Conservation (phyloP, 257 asterid species). For the Avicennia marina region DNA sequence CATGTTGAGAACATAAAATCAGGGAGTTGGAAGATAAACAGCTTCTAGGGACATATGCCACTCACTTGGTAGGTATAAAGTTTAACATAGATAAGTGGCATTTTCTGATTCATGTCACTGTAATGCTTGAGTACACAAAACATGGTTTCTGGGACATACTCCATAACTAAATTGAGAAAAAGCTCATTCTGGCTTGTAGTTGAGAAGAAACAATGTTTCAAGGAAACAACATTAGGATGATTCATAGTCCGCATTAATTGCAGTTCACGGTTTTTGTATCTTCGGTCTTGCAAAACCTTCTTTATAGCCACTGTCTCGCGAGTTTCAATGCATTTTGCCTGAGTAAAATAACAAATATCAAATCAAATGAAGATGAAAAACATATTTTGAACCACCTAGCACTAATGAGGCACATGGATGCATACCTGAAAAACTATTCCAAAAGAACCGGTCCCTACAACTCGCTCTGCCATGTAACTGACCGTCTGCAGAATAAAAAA, state of each 20-base stretch:
- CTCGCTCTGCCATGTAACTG: constrained; percentile 76
- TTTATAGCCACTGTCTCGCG: constrained; percentile 95
- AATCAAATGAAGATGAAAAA: background rate
- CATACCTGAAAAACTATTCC: constrained; percentile 71
- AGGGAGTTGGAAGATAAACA: no score
- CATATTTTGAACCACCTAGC: background rate
- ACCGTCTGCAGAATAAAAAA: constrained; percentile 43
- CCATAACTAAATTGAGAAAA: constrained; percentile 92
- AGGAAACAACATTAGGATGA: constrained; percentile 86
- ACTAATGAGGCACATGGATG: constrained; percentile 2
- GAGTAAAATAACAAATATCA: constrained; percentile 11
- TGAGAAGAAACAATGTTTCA: constrained; percentile 90
- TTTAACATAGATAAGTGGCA: constrained; percentile 91
- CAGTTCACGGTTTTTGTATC: constrained; percentile 93
- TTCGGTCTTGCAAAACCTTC: constrained; percentile 91
- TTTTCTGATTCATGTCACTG: constrained; percentile 68
- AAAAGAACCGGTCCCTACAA: constrained; percentile 71
- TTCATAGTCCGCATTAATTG: constrained; percentile 93
- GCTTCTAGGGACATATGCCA: constrained; percentile 4
- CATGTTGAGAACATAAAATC: constrained; percentile 9
- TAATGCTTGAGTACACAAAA: constrained; percentile 70
- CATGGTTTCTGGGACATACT: constrained; percentile 86
- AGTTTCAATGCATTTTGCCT: constrained; percentile 97
- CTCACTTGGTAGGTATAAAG: constrained; percentile 89
- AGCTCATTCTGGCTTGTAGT: constrained; percentile 82